Percentiles rank a stretch among this genome's conserved stretches.
phyloP scores from a whole-genome alignment of 1,284 basidiomycete genomes.

The Papiliotrema laurentii region DNA sequence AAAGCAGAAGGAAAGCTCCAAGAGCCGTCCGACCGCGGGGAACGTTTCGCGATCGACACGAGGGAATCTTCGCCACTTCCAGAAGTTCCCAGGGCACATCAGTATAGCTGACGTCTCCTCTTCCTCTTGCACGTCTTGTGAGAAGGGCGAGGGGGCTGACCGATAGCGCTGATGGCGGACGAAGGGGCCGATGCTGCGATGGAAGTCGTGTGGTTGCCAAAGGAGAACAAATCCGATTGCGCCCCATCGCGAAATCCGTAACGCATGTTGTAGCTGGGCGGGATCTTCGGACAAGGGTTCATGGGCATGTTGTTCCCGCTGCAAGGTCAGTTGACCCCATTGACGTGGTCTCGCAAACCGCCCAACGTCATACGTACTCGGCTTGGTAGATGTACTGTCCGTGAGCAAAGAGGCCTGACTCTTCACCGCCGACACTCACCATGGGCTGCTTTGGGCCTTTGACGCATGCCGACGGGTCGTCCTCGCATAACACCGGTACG shows the following conservation, averaged over 20 bases:
- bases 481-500: conserved; percentile 32
- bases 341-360: background rate
- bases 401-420: background rate
- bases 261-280: conserved; percentile 58
- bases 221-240: conserved; percentile 43
- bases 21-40: no score
- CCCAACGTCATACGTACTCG: background rate
- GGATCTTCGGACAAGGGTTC: conserved; percentile 8
- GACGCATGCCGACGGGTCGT: conserved; percentile 28
- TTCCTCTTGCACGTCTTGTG: no score
- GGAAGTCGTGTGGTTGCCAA: no score
- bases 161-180: no score
- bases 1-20: no score
- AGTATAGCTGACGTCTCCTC: no score
- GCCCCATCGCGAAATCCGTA: conserved; percentile 60
- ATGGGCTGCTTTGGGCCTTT: conserved; percentile 31
- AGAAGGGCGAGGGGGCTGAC: no score
- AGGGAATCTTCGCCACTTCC: no score
- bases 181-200: no score
- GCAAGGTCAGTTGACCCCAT: background rate
- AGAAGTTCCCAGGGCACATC: no score
- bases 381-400: conserved; percentile 5
- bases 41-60: no score
- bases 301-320: conserved; percentile 13
- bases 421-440: conserved; percentile 12